Evolutionary conservation across 1,284 basidiomycete species (phyloP).

Genomic region (Cryptococcus sp.): DNA sequence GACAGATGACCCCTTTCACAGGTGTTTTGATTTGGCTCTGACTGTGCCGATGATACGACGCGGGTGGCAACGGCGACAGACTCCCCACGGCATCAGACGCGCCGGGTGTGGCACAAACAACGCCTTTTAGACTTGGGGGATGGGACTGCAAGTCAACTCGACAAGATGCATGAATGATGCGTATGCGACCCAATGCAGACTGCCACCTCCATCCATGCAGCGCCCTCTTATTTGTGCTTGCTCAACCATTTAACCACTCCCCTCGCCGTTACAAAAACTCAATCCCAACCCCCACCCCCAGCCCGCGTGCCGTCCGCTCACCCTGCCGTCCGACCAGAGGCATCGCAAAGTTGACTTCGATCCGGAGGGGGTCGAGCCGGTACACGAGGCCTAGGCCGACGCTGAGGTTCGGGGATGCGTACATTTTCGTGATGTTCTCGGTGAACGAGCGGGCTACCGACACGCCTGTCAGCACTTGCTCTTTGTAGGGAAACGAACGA

Average conservation of each 20-base stretch:
- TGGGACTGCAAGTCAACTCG: too few species aligned
- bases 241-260: too few species aligned
- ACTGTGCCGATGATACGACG: background rate
- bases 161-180: too few species aligned
- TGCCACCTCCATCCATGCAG: too few species aligned
- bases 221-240: too few species aligned
- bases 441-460: constrained; percentile 43
- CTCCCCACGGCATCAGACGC: background rate
- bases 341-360: constrained; percentile 86
- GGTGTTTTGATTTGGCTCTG: background rate
- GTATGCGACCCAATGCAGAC: too few species aligned
- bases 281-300: constrained; percentile 89
- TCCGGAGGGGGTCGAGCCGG: constrained; percentile 51
- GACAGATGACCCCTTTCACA: background rate
- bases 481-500: background rate
- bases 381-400: constrained; percentile 90
- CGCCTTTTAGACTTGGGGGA: too few species aligned
- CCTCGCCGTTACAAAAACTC: constrained; percentile 57
- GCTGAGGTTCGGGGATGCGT: constrained; percentile 57
- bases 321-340: constrained; percentile 74
- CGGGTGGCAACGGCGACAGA: background rate
- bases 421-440: constrained; percentile 40
- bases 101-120: background rate
- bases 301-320: constrained; percentile 73
- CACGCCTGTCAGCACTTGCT: background rate